Evolutionary conservation across 768 basidiomycete species (phyloP).

Genomic region (Amanita rubescens): DNA sequence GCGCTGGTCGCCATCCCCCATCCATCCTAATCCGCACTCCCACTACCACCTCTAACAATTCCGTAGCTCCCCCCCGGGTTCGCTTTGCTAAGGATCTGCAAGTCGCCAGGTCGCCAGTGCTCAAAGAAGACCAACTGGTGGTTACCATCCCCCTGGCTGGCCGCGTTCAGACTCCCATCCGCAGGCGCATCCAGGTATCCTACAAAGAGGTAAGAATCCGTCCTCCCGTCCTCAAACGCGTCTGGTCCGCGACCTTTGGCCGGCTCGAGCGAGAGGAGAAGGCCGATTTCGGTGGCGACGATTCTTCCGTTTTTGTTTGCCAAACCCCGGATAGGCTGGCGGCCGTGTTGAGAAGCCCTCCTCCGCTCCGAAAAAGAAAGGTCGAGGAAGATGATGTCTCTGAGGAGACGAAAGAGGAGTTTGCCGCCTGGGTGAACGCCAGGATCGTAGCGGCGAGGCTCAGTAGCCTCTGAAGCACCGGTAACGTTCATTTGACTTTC

Average conservation of each 20-base stretch:
- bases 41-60: not conserved
- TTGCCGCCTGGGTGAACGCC: too few species aligned
- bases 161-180: not conserved
- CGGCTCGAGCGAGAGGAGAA: too few species aligned
- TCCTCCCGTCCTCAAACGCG: not conserved
- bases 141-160: not conserved
- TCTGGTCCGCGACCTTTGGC: not conserved
- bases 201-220: not conserved
- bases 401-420: too few species aligned
- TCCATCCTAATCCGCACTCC: not conserved
- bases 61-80: not conserved
- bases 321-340: too few species aligned
- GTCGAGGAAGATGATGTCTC: too few species aligned
- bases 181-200: not conserved
- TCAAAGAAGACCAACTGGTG: not conserved
- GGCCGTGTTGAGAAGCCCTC: too few species aligned
- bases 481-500: too few species aligned
- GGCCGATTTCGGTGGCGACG: not conserved
- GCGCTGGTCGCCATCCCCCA: not conserved
- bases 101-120: not conserved
- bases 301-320: too few species aligned
- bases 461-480: too few species aligned
- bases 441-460: too few species aligned
- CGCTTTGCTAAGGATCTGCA: not conserved
- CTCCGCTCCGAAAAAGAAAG: too few species aligned